A percentile compares a stretch with the other conserved stretches of the same genome.
phyloP scores from a whole-genome alignment of 2,329 filamentous ascomycete species.

The Aspergillus thermomutatus region DNA sequence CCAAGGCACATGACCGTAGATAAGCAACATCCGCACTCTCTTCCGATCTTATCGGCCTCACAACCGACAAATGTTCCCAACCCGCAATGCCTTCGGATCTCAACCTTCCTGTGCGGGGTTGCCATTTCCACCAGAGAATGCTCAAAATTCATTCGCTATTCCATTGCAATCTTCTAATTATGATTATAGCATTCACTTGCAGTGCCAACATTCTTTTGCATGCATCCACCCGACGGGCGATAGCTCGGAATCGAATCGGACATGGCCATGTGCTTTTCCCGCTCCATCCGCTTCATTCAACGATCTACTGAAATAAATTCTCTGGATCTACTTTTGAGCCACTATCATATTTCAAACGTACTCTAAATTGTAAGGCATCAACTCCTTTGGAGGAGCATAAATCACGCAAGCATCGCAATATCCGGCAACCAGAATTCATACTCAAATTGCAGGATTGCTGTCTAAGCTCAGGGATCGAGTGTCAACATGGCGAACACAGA shows the following conservation, averaged over 20 bases:
- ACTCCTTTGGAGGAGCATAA: background rate
- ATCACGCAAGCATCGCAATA: too few species aligned
- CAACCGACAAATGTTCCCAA: slow-evolving; percentile 1
- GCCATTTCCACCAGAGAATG: background rate
- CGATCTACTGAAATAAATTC: background rate
- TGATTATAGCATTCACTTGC: background rate
- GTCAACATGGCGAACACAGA: slow-evolving; percentile 15
- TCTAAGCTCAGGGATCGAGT: background rate
- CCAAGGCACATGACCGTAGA: background rate
- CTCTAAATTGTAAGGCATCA: background rate
- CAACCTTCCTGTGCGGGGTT: slow-evolving; percentile 6
- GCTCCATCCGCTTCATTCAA: background rate
- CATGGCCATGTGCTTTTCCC: background rate
- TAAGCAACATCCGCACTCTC: slow-evolving; percentile 1
- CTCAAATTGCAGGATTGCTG: background rate
- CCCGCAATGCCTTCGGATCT: slow-evolving; percentile 5
- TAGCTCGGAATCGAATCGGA: slow-evolving; percentile 14
- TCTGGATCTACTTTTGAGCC: background rate
- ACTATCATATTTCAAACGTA: background rate
- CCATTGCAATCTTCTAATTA: background rate
- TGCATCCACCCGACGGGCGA: slow-evolving; percentile 13
- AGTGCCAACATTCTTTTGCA: background rate
- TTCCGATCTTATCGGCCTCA: slow-evolving; percentile 17
- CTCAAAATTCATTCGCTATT: background rate
- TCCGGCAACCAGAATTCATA: background rate